Percentiles rank a stretch among this genome's conserved stretches.
Evolutionary conservation across 2,329 filamentous ascomycete genomes (phyloP).

Genomic region (Fusarium sp.): DNA sequence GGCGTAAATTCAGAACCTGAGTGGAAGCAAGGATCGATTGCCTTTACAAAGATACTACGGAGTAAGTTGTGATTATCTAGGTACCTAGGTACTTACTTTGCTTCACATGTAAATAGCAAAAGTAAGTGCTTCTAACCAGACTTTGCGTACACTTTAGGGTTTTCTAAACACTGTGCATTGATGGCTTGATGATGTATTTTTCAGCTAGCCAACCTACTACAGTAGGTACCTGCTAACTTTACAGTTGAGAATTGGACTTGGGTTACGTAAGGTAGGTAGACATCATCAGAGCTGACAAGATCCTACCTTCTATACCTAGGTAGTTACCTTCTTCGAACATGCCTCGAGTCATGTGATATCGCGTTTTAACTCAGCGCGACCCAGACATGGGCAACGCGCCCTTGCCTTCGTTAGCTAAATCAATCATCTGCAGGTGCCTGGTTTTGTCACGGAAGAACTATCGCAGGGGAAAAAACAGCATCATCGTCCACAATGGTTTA

Average conservation of each 20-base stretch:
- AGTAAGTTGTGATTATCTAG: neutral
- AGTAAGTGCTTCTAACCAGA: neutral
- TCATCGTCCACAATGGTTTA: constrained; percentile 13
- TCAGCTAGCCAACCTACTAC: neutral
- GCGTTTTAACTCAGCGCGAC: constrained; percentile 35
- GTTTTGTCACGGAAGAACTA: neutral
- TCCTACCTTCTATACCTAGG: neutral
- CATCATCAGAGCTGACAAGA: neutral
- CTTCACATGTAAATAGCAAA: neutral
- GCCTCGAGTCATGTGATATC: constrained; percentile 34
- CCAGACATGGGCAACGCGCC: constrained; percentile 10
- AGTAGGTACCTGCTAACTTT: no score
- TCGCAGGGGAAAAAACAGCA: neutral
- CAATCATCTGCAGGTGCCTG: neutral
- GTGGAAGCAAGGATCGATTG: neutral
- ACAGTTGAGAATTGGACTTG: no score
- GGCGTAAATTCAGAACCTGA: constrained; percentile 2
- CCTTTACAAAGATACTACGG: neutral
- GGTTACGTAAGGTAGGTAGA: neutral
- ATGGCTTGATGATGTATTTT: neutral
- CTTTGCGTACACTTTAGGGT: neutral
- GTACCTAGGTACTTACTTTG: neutral
- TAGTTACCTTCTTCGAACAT: neutral
- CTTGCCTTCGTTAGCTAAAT: neutral
- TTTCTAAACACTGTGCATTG: neutral